Evolutionary conservation across 129 eudicot genomes (phyloP), one percentile per base, ranked within the genome.

Genomic region (Deinandra increscens): DNA sequence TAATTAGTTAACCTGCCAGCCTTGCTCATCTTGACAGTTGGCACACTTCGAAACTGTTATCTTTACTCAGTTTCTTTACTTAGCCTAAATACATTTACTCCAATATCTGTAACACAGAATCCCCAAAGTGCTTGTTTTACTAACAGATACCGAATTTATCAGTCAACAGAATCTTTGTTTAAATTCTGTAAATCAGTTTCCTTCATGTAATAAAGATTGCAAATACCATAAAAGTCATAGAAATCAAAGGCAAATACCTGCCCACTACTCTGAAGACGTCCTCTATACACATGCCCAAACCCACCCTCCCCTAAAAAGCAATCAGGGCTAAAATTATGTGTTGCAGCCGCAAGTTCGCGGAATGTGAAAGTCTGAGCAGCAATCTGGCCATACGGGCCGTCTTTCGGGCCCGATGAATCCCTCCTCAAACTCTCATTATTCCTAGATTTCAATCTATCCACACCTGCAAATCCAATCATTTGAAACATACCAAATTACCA

Each of bases 221-320:
- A 46, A 1, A 50, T 14, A 73, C 42, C 15, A 15, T 29, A 63
- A 3, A n/a, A 8, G 10, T 45, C 9, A 60, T 10, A 58, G 11
- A 55, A 66, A n/a, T 23, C 6, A 34, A 58, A 2, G 6, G 43
- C 55, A 11, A 49, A 68, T 83, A 92, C 98, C 91, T 84, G 98
- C 55, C 96, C 95, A 10, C 70, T 83, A 44, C 76, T 72, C 41
- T 83, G 79, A 59, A 92, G 91, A 44, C 77, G 79, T 17, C 98
- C 98, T 79, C 77, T 92, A 82, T 92, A 88, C 43, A 92, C 98
- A 79, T 85, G 86, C 5, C 98, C 98, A 45, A 92, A 92, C 20
- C 98, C 98, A 41, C 98, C 96, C 75, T 92, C 98, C 8, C 98
- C 96, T 68, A 92, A 44, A 79, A 88, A 92, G 54, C 84, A 87